Percentiles rank a stretch among this genome's conserved stretches.
Conservation (phyloP, 345 rosid species). For the Turritis glabra region DNA sequence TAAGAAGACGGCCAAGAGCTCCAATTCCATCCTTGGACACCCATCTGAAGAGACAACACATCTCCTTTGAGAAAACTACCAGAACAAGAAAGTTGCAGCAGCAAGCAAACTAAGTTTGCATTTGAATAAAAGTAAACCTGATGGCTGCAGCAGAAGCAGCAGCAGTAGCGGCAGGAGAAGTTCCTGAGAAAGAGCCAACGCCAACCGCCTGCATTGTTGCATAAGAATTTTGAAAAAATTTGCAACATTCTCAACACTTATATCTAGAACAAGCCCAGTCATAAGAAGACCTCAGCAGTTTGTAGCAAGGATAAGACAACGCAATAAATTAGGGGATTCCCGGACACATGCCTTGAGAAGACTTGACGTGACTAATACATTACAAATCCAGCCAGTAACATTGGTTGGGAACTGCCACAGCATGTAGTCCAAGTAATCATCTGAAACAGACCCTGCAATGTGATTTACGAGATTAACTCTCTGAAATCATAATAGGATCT, state of each 20-base stretch:
- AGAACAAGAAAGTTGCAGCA: not conserved
- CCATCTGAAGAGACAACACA: constrained; percentile 67
- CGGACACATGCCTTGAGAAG: constrained; percentile 79
- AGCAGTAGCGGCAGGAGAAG: constrained; percentile 87
- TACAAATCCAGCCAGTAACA: constrained; percentile 95
- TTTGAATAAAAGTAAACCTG: constrained; percentile 44
- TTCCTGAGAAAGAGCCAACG: constrained; percentile 84
- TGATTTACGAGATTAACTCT: not conserved
- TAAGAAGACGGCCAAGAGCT: constrained; percentile 87
- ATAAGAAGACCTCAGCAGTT: constrained; percentile 26
- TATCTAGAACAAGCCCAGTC: not conserved
- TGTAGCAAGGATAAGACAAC: not conserved
- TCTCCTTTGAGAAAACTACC: not conserved
- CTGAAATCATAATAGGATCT: not conserved
- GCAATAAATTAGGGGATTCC: not conserved
- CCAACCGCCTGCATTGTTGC: constrained; percentile 78
- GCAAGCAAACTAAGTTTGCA: constrained; percentile 6
- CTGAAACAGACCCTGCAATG: constrained; percentile 83
- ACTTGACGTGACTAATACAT: constrained; percentile 88
- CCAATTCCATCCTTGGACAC: constrained; percentile 99
- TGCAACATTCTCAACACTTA: not conserved
- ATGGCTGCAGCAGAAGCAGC: constrained; percentile 72
- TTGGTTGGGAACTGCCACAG: constrained; percentile 90
- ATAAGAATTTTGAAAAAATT: not conserved
- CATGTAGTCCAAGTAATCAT: constrained; percentile 93